These are phyloP conservation scores for Phalaenopsis equestris DNA, from an alignment of 106 monocot species.

Conservation along the genomic window DNA sequence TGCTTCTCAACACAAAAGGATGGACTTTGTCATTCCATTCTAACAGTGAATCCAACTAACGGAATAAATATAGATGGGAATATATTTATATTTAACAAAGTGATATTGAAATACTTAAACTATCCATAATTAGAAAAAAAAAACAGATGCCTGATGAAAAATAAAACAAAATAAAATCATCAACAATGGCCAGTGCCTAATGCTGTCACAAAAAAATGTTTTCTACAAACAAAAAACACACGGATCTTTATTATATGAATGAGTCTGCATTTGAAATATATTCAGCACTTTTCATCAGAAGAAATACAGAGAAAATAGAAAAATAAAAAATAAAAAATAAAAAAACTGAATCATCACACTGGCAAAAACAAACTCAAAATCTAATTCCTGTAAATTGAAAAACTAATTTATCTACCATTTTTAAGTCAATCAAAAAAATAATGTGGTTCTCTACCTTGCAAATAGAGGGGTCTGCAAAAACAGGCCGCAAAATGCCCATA, in stretches of 20 bases:
- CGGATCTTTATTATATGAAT: background rate
- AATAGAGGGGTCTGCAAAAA: conserved; percentile 74
- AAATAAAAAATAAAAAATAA: no score
- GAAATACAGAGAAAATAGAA: background rate
- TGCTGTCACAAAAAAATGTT: no score
- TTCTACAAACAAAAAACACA: background rate
- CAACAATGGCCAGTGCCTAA: background rate
- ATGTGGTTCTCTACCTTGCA: conserved; percentile 59
- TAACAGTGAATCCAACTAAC: no score
- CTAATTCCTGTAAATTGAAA: background rate
- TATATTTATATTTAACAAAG: background rate
- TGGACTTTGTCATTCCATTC: no score
- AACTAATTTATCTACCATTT: background rate
- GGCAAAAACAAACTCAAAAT: background rate
- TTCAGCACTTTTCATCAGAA: background rate
- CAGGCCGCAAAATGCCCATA: conserved; percentile 57
- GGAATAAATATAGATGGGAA: no score
- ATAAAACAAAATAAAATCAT: background rate
- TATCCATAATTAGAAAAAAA: no score
- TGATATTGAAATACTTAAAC: background rate
- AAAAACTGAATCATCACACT: background rate
- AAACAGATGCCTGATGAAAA: no score
- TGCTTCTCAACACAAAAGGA: no score
- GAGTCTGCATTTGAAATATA: background rate
- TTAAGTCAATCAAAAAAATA: background rate